These are phyloP conservation scores for Hortaea sp. DNA, from an alignment of 2,329 filamentous ascomycete genomes.

Conservation along the genomic window DNA sequence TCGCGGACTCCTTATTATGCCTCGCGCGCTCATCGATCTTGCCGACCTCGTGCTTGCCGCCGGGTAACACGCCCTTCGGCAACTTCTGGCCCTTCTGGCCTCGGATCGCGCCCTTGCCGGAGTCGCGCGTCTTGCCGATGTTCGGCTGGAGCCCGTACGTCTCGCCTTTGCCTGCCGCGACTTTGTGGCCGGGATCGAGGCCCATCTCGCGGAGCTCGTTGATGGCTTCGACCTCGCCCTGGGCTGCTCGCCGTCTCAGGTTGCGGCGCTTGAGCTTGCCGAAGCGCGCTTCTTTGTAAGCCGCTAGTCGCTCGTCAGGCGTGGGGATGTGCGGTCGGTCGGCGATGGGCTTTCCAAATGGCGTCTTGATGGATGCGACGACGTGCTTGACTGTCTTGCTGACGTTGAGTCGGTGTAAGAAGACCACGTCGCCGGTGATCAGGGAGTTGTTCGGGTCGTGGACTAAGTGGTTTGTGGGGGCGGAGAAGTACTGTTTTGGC, in stretches of 20 bases:
- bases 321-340: slow-evolving; percentile 57
- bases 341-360: slow-evolving; percentile 53
- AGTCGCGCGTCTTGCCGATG: slow-evolving; percentile 11
- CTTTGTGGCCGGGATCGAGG: slow-evolving; percentile 19
- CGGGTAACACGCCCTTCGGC: slow-evolving; percentile 22
- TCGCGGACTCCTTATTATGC: slow-evolving; percentile 18
- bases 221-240: slow-evolving; percentile 20
- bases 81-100: slow-evolving; percentile 24
- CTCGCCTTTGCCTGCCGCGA: slow-evolving; percentile 19
- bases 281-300: slow-evolving; percentile 44
- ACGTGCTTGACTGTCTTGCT: slow-evolving; percentile 60
- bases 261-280: slow-evolving; percentile 43
- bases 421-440: slow-evolving; percentile 63
- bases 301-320: slow-evolving; percentile 49
- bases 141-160: slow-evolving; percentile 15
- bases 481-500: slow-evolving; percentile 51
- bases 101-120: slow-evolving; percentile 13
- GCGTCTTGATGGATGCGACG: slow-evolving; percentile 64
- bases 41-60: slow-evolving; percentile 21
- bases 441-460: slow-evolving; percentile 70
- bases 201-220: slow-evolving; percentile 16
- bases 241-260: slow-evolving; percentile 19
- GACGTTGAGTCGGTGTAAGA: slow-evolving; percentile 59
- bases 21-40: slow-evolving; percentile 20
- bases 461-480: slow-evolving; percentile 56